Base-by-base conservation (phyloP, 2,329 filamentous ascomycete genomes). In the Furcasterigmium sp. region DNA sequence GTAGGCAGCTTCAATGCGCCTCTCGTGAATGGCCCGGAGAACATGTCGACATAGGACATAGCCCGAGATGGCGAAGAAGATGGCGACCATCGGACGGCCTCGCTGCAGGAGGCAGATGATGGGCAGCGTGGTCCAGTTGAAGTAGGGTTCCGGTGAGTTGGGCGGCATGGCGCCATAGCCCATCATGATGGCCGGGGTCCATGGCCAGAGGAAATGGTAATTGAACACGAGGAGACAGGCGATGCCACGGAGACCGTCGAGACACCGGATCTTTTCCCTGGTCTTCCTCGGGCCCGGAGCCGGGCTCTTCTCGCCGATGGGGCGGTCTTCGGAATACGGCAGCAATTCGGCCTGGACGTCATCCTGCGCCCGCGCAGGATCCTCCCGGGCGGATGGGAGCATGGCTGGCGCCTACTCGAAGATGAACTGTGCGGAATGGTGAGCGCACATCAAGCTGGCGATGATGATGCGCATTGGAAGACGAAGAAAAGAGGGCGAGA, bases 51-150 rank as follows among this genome's bases (percentile, higher is more conserved):
- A 65, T 26, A 68, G 55, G 20, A 68, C 65, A 39, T 68, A 68
- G n/a, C 65, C 65, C 0, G 65, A 68, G 21, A 68, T 67, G 51
- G 63, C 64, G 39, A 69, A 69, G 55, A 69, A 69, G 30, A 69
- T 64, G 41, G 64, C 62, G 5, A 68, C 64, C 64, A 68, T 68
- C 10, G 64, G 58, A 5, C 62, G 58, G 4, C 65, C 65, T 30
- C 64, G 61, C 42, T 67, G 62, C 46, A 67, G 38, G 3, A 68
- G 58, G 37, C 64, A 67, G 23, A 68, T 37, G 43, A 68, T 67
- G n/a, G 65, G 65, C 37, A 68, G 43, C 7, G 61, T 59, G 4
- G 53, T 48, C 56, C 54, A 60, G 14, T 52, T 52, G 30, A 44
- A 51, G 50, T 64, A 59, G 0, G 63, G 61, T 47, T 63, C 61